phyloP scores from a whole-genome alignment of 1,284 basidiomycete species.

The Tausonia pullulans region DNA sequence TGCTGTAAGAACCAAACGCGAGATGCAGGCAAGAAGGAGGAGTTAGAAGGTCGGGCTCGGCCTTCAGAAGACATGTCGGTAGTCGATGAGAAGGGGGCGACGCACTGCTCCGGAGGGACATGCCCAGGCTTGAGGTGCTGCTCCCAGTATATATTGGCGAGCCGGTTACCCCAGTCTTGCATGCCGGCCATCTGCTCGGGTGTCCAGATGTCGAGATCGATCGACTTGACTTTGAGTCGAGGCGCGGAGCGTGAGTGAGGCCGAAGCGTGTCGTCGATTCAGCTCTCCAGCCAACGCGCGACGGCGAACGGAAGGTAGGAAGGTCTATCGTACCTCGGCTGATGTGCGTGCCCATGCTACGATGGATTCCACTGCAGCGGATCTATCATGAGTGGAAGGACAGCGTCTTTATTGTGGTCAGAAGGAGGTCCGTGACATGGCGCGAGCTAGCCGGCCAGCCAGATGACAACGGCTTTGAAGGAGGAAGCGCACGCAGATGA shows the following conservation, averaged over 20 bases:
- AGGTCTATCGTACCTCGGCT: slow-evolving; percentile 46
- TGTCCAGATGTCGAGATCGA: slow-evolving; percentile 96
- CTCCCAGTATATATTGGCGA: slow-evolving; percentile 95
- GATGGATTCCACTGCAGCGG: slow-evolving; percentile 94
- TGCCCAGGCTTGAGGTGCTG: slow-evolving; percentile 88
- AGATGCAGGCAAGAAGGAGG: not conserved
- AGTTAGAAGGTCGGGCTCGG: not conserved
- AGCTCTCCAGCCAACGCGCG: not conserved
- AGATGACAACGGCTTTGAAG: not conserved
- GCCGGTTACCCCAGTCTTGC: slow-evolving; percentile 86
- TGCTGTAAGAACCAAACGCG: slow-evolving; percentile 43
- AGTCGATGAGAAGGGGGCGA: slow-evolving; percentile 19
- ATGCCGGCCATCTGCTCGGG: slow-evolving; percentile 67
- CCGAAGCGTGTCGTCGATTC: no score
- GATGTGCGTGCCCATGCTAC: slow-evolving; percentile 97
- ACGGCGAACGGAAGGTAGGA: not conserved
- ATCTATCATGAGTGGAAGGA: slow-evolving; percentile 38
- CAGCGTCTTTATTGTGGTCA: no score
- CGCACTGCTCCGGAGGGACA: slow-evolving; percentile 86
- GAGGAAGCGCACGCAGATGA: slow-evolving; percentile 48
- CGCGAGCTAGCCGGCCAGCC: no score
- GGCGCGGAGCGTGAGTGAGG: not conserved
- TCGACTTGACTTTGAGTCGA: slow-evolving; percentile 62
- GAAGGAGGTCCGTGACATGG: no score
- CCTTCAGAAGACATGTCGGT: not conserved